Evolutionary conservation across 2,329 filamentous ascomycete genomes (phyloP).

Genomic region (Aspergillus versicolor): DNA sequence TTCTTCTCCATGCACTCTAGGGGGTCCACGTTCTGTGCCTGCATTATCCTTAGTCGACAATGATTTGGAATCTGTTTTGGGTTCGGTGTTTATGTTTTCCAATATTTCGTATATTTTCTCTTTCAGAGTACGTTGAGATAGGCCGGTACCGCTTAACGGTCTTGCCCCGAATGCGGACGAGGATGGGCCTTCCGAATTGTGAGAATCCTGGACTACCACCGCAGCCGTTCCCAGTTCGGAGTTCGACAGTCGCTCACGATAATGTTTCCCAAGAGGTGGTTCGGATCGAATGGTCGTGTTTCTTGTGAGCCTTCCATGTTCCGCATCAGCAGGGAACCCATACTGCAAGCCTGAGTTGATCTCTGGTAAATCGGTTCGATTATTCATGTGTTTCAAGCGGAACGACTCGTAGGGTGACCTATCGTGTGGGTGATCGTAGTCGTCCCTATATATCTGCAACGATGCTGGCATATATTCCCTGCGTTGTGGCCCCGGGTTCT

Average conservation of each 20-base stretch:
- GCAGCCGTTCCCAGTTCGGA: background rate
- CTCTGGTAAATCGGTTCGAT: conserved; percentile 7
- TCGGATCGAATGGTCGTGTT: conserved; percentile 7
- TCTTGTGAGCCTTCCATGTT: background rate
- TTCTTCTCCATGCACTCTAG: background rate
- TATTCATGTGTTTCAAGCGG: background rate
- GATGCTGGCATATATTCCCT: conserved; percentile 1
- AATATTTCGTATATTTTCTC: conserved; percentile 10
- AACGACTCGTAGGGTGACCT: conserved; percentile 11
- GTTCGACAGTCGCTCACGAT: background rate
- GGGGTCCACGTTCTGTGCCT: background rate
- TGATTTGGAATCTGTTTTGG: background rate
- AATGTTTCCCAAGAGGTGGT: background rate
- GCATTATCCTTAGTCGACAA: background rate
- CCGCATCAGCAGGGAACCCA: background rate
- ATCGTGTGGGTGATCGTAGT: conserved; percentile 5
- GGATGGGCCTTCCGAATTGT: background rate
- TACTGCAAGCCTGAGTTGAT: conserved; percentile 7
- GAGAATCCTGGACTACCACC: background rate
- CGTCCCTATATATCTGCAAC: conserved; percentile 7
- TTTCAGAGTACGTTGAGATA: background rate
- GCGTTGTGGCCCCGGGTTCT: too few species aligned
- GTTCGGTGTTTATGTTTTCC: conserved; percentile 1
- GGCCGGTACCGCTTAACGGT: background rate
- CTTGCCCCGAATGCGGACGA: background rate